Evolutionary conservation across 2,329 filamentous ascomycete species (phyloP).

Genomic region (Colletotrichum cereale): DNA sequence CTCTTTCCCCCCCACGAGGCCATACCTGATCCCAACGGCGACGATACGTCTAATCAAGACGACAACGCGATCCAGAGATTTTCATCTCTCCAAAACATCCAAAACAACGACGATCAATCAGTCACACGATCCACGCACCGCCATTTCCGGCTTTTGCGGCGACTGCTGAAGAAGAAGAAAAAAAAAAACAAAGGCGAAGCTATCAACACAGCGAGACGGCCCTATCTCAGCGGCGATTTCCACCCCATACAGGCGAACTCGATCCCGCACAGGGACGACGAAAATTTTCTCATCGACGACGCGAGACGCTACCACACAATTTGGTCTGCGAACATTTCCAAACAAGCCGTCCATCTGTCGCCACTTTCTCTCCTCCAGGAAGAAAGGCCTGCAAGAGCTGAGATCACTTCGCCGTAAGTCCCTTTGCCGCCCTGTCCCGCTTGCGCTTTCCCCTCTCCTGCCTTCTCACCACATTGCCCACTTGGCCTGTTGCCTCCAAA

Average conservation of each 20-base stretch:
- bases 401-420: constrained; percentile 42
- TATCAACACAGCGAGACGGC: constrained; percentile 38
- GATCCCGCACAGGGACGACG: constrained; percentile 38
- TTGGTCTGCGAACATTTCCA: constrained; percentile 25
- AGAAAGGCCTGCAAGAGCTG: constrained; percentile 40
- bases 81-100: constrained; percentile 22
- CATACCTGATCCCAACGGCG: constrained; percentile 37
- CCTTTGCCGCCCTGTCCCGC: constrained; percentile 14
- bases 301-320: constrained; percentile 25
- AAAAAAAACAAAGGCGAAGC: constrained; percentile 34
- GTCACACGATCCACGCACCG: constrained; percentile 20
- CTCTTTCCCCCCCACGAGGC: constrained; percentile 33
- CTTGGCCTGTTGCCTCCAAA: constrained; percentile 4
- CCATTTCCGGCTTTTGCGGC: constrained; percentile 22
- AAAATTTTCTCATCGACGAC: constrained; percentile 39
- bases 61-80: constrained; percentile 38
- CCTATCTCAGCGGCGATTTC: constrained; percentile 36
- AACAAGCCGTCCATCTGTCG: constrained; percentile 22
- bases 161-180: constrained; percentile 22
- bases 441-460: constrained; percentile 25
- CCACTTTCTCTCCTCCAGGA: constrained; percentile 29
- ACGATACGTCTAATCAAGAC: constrained; percentile 40
- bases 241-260: constrained; percentile 37
- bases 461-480: constrained; percentile 24
- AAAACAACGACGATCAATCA: constrained; percentile 33